These are phyloP conservation scores for Acanthochlamys bracteata DNA, from an alignment of 106 monocot species.

Conservation along the genomic window DNA sequence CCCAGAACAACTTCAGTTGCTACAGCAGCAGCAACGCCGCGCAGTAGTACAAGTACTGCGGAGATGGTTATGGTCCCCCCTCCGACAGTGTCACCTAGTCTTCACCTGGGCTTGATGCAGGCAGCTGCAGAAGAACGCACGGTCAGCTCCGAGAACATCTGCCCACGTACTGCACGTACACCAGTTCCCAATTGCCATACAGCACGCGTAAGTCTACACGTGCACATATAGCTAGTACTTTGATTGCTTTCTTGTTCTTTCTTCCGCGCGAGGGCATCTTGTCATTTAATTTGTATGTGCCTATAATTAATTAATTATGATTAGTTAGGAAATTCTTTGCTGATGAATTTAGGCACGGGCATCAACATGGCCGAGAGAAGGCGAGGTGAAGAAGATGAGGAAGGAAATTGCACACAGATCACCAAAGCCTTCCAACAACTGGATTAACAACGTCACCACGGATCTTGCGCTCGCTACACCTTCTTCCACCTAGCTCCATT, in stretches of 20 bases:
- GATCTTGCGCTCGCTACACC: slow-evolving; percentile 41
- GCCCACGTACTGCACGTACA: background rate
- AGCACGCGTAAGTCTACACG: background rate
- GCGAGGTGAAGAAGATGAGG: background rate
- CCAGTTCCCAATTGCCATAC: background rate
- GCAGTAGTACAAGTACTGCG: background rate
- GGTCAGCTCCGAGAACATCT: background rate
- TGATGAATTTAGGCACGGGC: background rate
- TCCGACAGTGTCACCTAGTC: background rate
- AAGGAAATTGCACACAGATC: too few species aligned
- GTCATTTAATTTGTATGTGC: background rate
- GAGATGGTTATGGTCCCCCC: slow-evolving; percentile 12
- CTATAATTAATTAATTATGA: background rate
- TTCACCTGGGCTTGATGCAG: background rate
- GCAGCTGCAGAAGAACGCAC: background rate
- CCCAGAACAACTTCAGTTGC: slow-evolving; percentile 5
- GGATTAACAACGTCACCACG: slow-evolving; percentile 13
- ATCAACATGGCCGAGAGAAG: background rate
- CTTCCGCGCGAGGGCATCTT: background rate
- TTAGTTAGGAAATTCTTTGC: background rate
- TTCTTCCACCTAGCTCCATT: slow-evolving; percentile 5
- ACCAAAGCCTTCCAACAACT: too few species aligned
- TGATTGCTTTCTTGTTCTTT: background rate
- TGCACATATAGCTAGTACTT: background rate
- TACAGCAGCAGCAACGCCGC: background rate